Conservation (phyloP, 1,284 basidiomycete genomes). For the Thelephora terrestris region DNA sequence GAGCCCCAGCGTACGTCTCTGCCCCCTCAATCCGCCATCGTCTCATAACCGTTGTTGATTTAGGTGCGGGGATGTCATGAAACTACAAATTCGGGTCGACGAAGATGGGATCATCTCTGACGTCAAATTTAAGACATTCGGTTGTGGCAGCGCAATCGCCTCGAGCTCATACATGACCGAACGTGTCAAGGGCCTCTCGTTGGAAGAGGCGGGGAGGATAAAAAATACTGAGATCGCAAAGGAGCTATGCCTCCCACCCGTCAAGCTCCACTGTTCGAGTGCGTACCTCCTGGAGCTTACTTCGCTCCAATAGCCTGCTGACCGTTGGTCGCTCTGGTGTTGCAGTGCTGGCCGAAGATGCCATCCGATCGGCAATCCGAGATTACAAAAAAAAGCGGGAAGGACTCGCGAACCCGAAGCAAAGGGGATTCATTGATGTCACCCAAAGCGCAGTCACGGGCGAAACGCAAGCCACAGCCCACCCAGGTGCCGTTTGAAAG, state of each 20-base stretch:
- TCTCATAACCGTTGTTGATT: slow-evolving; percentile 7
- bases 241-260: slow-evolving; percentile 90
- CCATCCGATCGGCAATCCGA: slow-evolving; percentile 90
- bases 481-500: slow-evolving; percentile 27
- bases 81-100: slow-evolving; percentile 96
- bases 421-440: slow-evolving; percentile 67
- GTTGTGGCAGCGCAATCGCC: slow-evolving; percentile 95
- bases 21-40: slow-evolving; percentile 8
- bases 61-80: slow-evolving; percentile 94
- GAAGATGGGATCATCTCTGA: slow-evolving; percentile 93
- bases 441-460: slow-evolving; percentile 58
- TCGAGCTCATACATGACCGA: slow-evolving; percentile 98
- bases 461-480: slow-evolving; percentile 55
- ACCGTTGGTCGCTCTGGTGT: slow-evolving; percentile 4
- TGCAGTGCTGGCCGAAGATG: slow-evolving; percentile 93
- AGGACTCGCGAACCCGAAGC: slow-evolving; percentile 39
- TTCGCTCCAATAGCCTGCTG: slow-evolving; percentile 9
- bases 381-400: slow-evolving; percentile 81
- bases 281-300: slow-evolving; percentile 21
- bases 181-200: slow-evolving; percentile 88
- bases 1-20: slow-evolving; percentile 86
- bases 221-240: slow-evolving; percentile 99
- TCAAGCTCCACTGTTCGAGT: slow-evolving; percentile 91
- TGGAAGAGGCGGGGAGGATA: slow-evolving; percentile 93
- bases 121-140: slow-evolving; percentile 99